These are phyloP conservation scores for Apiotrichum gamsii DNA, from an alignment of 1,284 basidiomycete genomes.

Conservation along the genomic window DNA sequence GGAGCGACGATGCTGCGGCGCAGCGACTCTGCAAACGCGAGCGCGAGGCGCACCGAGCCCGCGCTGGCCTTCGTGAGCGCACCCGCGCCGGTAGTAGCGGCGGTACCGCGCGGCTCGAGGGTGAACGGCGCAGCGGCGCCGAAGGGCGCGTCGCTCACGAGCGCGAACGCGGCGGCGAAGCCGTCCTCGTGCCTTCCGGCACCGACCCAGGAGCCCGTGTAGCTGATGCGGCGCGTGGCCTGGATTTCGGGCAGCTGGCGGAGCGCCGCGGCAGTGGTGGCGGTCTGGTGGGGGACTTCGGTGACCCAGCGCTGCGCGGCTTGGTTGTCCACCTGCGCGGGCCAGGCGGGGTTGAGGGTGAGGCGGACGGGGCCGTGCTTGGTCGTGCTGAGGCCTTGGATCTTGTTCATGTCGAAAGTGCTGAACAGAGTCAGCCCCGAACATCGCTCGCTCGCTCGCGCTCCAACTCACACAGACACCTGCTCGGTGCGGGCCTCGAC, in stretches of 20 bases:
- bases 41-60: background rate
- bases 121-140: slow-evolving; percentile 45
- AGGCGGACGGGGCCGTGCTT: slow-evolving; percentile 65
- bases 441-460: too few species aligned
- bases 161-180: slow-evolving; percentile 54
- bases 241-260: slow-evolving; percentile 52
- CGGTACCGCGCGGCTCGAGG: background rate
- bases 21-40: background rate
- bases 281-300: slow-evolving; percentile 2
- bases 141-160: slow-evolving; percentile 36
- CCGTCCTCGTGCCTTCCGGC: slow-evolving; percentile 79
- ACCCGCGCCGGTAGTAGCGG: background rate
- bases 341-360: slow-evolving; percentile 58
- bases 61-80: background rate
- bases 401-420: slow-evolving; percentile 68
- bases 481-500: slow-evolving; percentile 4
- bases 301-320: slow-evolving; percentile 3
- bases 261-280: slow-evolving; percentile 1
- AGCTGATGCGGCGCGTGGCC: slow-evolving; percentile 60
- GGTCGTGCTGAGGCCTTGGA: slow-evolving; percentile 61
- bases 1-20: slow-evolving; percentile 4
- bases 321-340: background rate
- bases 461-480: slow-evolving; percentile 59
- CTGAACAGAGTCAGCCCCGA: too few species aligned
- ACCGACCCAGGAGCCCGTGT: slow-evolving; percentile 66